Evolutionary conservation across 768 basidiomycete species (phyloP).

Genomic region (Leccinum uliginosum): DNA sequence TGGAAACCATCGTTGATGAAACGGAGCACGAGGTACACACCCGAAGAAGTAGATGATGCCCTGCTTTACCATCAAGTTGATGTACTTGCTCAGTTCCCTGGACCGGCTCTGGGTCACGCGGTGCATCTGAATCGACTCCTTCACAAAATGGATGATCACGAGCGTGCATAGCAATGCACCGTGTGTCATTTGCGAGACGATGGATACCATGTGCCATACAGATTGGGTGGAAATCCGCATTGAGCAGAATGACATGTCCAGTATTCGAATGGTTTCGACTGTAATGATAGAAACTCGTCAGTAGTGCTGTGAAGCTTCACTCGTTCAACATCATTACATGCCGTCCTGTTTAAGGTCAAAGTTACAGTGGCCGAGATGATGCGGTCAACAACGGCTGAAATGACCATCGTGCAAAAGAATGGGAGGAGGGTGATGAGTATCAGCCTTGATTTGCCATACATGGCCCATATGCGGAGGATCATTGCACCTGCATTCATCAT

Average conservation of each 20-base stretch:
- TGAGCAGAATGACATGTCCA: not conserved
- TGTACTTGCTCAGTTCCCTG: not conserved
- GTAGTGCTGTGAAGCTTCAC: not conserved
- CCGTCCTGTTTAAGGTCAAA: not conserved
- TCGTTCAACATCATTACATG: not conserved
- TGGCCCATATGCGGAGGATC: not conserved
- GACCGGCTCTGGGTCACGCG: not conserved
- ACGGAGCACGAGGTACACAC: not conserved
- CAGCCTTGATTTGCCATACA: not conserved
- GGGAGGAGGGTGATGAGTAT: not conserved
- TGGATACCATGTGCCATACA: not conserved
- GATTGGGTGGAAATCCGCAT: not conserved
- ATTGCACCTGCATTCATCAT: not conserved
- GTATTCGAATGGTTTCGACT: not conserved
- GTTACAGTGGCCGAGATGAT: not conserved
- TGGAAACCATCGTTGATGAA: not conserved
- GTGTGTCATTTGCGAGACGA: not conserved
- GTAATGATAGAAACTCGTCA: not conserved
- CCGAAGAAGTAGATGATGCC: not conserved
- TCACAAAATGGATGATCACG: not conserved
- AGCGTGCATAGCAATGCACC: not conserved
- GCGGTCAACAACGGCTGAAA: not conserved
- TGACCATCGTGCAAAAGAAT: not conserved
- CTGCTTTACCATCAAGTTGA: not conserved
- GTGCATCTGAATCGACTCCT: not conserved